Conservation (phyloP, 345 rosid species). For the Tarenaya hassleriana region DNA sequence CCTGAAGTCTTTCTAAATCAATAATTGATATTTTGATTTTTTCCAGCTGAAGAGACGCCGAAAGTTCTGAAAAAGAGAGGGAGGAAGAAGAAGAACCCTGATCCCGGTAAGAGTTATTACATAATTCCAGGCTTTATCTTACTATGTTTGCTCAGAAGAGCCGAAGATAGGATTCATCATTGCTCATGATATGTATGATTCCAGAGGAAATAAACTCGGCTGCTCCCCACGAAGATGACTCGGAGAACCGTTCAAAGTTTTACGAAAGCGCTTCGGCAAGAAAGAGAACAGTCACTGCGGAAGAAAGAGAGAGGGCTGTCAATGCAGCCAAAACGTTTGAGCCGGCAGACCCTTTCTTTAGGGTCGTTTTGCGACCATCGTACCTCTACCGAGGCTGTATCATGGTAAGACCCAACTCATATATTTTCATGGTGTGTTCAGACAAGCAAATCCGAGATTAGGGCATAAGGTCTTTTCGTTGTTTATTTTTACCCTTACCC, state of each 20-base stretch:
- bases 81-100: constrained; percentile 58
- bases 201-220: constrained; percentile 42
- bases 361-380: constrained; percentile 83
- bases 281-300: constrained; percentile 73
- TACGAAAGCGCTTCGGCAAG: constrained; percentile 77
- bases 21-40: constrained; percentile 10
- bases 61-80: constrained; percentile 47
- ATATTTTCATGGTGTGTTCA: constrained; percentile 4
- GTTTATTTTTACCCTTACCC: no score
- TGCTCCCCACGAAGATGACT: constrained; percentile 37
- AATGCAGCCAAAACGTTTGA: constrained; percentile 75
- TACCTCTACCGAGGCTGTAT: constrained; percentile 74
- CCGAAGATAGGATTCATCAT: not conserved
- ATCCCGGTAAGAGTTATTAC: constrained; percentile 64
- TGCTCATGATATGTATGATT: constrained; percentile 15
- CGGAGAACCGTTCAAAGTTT: constrained; percentile 47
- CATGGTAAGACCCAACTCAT: constrained; percentile 76
- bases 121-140: constrained; percentile 4
- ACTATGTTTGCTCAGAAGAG: not conserved
- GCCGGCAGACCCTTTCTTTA: constrained; percentile 73
- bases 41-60: constrained; percentile 36
- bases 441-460: not conserved
- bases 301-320: constrained; percentile 65
- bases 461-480: not conserved
- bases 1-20: not conserved